phyloP scores from a whole-genome alignment of 2,329 filamentous ascomycete species.

The Camptophora hylomeconis region DNA sequence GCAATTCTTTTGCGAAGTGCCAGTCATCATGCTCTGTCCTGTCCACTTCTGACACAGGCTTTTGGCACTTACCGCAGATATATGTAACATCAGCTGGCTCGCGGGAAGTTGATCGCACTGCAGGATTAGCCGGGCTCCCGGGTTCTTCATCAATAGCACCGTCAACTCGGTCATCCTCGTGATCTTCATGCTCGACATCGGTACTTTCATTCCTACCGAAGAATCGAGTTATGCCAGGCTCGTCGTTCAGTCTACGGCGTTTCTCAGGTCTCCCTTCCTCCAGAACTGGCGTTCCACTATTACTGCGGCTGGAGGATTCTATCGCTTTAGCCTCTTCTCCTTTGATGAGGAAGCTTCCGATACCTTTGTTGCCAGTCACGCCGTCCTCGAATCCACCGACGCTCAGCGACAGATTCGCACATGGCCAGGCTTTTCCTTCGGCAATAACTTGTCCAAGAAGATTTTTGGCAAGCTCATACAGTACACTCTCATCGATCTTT shows the following conservation, averaged over 20 bases:
- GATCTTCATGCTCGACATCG: too few species aligned
- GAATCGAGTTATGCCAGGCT: constrained; percentile 44
- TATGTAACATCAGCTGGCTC: constrained; percentile 20
- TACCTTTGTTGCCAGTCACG: constrained; percentile 69
- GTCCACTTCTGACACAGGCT: constrained; percentile 43
- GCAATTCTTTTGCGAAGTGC: constrained; percentile 83
- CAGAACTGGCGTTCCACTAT: constrained; percentile 9
- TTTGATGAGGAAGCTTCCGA: constrained; percentile 70
- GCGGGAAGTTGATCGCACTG: constrained; percentile 1
- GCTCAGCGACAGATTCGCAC: constrained; percentile 74
- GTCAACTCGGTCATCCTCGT: constrained; percentile 13
- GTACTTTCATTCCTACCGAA: constrained; percentile 33
- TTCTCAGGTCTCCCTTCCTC: constrained; percentile 14
- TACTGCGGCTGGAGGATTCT: constrained; percentile 21
- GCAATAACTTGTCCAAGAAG: constrained; percentile 64
- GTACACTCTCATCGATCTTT: constrained; percentile 53
- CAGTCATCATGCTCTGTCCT: constrained; percentile 76
- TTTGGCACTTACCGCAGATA: constrained; percentile 54
- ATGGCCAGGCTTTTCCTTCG: constrained; percentile 78
- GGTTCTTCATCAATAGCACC: constrained; percentile 6
- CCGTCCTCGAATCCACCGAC: constrained; percentile 91
- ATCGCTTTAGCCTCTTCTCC: constrained; percentile 41
- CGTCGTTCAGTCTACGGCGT: constrained; percentile 37
- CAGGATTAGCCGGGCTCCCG: not conserved
- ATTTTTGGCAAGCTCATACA: constrained; percentile 65